A percentile compares a stretch with the other conserved stretches of the same genome.
Conservation (phyloP, 371 early-diverging fungal genomes). For the Rhizomucor miehei region DNA sequence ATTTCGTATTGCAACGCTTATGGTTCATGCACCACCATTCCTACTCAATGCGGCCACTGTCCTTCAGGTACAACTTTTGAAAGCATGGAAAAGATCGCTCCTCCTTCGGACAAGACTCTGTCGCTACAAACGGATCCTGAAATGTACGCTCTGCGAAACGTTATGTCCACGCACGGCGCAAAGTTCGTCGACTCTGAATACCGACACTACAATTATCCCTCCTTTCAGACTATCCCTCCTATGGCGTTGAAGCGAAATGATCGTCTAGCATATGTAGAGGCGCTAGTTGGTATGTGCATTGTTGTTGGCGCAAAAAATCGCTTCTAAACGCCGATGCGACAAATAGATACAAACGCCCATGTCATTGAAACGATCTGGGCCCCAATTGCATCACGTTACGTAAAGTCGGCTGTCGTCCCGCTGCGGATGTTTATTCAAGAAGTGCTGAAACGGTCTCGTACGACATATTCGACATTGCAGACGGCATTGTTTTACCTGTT, state of each 20-base stretch:
- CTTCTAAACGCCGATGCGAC: not conserved
- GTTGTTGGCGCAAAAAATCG: not conserved
- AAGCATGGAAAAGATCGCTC: constrained; percentile 2
- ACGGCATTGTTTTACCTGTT: constrained; percentile 71
- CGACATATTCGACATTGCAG: constrained; percentile 79
- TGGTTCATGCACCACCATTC: constrained; percentile 4
- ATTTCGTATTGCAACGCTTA: not conserved
- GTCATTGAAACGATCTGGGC: constrained; percentile 65
- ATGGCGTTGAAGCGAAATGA: constrained; percentile 10
- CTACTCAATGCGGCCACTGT: not conserved
- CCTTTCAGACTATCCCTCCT: not conserved
- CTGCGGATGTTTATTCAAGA: constrained; percentile 74
- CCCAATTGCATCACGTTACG: constrained; percentile 23
- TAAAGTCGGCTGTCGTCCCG: constrained; percentile 55
- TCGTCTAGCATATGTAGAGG: constrained; percentile 48
- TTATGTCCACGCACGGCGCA: not conserved
- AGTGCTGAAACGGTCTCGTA: constrained; percentile 70
- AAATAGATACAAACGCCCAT: constrained; percentile 54
- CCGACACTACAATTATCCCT: constrained; percentile 3
- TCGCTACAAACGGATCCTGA: constrained; percentile 35
- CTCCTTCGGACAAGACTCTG: constrained; percentile 3
- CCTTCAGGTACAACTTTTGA: constrained; percentile 1
- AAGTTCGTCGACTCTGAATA: constrained; percentile 6
- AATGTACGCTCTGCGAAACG: constrained; percentile 29
- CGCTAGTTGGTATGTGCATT: constrained; percentile 46